Evolutionary conservation across 2,329 filamentous ascomycete species (phyloP).

Genomic region (Microsporum canis): DNA sequence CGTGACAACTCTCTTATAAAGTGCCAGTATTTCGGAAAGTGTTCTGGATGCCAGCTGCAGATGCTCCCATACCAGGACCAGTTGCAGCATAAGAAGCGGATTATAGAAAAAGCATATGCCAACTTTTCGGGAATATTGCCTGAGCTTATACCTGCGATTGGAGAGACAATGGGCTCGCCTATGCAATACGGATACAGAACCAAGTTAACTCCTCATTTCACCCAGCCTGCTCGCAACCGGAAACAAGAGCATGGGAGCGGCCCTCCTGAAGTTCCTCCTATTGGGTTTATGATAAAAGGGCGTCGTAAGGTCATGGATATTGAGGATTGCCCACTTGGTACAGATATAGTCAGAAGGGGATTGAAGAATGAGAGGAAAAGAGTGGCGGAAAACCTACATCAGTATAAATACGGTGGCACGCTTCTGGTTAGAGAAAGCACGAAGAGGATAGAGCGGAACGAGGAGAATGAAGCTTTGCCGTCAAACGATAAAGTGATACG

Average conservation of each 20-base stretch:
- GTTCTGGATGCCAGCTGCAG: conserved; percentile 92
- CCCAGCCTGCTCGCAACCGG: conserved; percentile 53
- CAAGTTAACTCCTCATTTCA: conserved; percentile 93
- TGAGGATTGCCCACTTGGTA: conserved; percentile 93
- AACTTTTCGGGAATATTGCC: conserved; percentile 80
- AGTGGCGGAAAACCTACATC: conserved; percentile 56
- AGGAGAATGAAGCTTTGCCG: conserved; percentile 24
- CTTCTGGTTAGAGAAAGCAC: conserved; percentile 83
- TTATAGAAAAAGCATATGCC: conserved; percentile 81
- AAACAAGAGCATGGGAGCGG: conserved; percentile 42
- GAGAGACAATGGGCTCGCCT: conserved; percentile 80
- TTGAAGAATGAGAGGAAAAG: conserved; percentile 67
- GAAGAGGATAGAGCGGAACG: conserved; percentile 34
- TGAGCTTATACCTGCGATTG: conserved; percentile 61
- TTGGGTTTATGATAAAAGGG: conserved; percentile 89
- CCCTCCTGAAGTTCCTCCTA: conserved; percentile 52
- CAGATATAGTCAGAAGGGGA: conserved; percentile 68
- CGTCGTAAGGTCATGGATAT: conserved; percentile 74
- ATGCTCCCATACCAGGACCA: conserved; percentile 88
- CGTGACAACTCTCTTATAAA: conserved; percentile 66
- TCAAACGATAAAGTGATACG: conserved; percentile 36
- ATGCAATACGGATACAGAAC: conserved; percentile 89
- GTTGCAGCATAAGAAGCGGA: conserved; percentile 67
- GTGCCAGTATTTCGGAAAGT: conserved; percentile 78
- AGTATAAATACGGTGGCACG: conserved; percentile 73